These are phyloP conservation scores for Aspergillus panamensis DNA, from an alignment of 495 filamentous ascomycete genomes.

Conservation along the genomic window DNA sequence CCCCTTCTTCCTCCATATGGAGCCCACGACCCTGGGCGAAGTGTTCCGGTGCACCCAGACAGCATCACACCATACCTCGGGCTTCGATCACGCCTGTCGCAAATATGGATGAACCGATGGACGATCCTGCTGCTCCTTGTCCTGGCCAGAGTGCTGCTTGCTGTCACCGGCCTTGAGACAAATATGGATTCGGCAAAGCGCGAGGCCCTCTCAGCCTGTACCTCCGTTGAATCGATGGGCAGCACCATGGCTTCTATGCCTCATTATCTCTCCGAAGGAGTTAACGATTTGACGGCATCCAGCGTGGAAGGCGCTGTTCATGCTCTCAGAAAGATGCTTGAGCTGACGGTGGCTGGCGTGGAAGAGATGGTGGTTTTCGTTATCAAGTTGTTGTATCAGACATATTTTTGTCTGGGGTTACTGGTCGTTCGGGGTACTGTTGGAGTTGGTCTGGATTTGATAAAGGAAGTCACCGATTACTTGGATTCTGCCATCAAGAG, in stretches of 20 bases:
- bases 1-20: slow-evolving; percentile 46
- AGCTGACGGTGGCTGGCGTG: slow-evolving; percentile 73
- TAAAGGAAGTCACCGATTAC: slow-evolving; percentile 65
- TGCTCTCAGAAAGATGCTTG: slow-evolving; percentile 70
- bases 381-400: slow-evolving; percentile 82
- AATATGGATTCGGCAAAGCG: slow-evolving; percentile 70
- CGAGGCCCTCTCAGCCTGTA: slow-evolving; percentile 84
- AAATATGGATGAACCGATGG: slow-evolving; percentile 97
- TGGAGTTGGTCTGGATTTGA: slow-evolving; percentile 61
- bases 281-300: slow-evolving; percentile 78
- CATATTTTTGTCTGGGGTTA: slow-evolving; percentile 82
- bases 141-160: slow-evolving; percentile 73
- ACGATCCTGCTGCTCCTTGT: slow-evolving; percentile 85
- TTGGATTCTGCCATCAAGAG: slow-evolving; percentile 68
- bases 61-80: slow-evolving; percentile 93
- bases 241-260: slow-evolving; percentile 98
- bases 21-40: slow-evolving; percentile 35
- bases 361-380: slow-evolving; percentile 86
- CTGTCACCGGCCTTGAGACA: slow-evolving; percentile 62
- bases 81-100: slow-evolving; percentile 81
- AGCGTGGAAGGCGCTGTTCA: slow-evolving; percentile 74
- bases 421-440: slow-evolving; percentile 75
- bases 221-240: slow-evolving; percentile 87
- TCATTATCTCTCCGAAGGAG: slow-evolving; percentile 81
- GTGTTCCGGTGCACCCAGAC: slow-evolving; percentile 55